These are phyloP conservation scores for Penicillium verrucosum DNA, from an alignment of 2,329 filamentous ascomycete species.

Conservation along the genomic window DNA sequence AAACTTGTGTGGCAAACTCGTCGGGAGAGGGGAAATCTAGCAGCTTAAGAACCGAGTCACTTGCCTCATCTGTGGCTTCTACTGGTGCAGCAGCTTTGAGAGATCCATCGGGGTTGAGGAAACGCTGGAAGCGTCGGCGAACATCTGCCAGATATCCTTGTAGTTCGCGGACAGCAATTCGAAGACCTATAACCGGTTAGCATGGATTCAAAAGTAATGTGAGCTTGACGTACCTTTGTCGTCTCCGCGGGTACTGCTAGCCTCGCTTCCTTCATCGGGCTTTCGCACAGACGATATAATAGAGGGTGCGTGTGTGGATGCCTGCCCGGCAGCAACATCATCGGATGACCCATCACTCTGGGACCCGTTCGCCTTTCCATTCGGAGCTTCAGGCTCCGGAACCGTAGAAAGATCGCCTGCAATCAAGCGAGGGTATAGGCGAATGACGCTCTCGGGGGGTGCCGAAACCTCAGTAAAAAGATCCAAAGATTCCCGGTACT, in stretches of 20 bases:
- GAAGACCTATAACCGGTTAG: slow-evolving; percentile 57
- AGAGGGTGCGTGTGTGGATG: slow-evolving; percentile 35
- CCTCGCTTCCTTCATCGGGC: slow-evolving; percentile 40
- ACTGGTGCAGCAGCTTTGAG: slow-evolving; percentile 36
- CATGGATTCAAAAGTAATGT: background rate
- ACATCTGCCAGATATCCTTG: slow-evolving; percentile 87
- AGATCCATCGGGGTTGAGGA: slow-evolving; percentile 57
- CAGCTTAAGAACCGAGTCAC: slow-evolving; percentile 46
- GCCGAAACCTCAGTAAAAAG: slow-evolving; percentile 88
- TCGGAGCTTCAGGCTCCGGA: slow-evolving; percentile 45
- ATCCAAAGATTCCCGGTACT: slow-evolving; percentile 81
- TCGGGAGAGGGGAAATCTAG: slow-evolving; percentile 51
- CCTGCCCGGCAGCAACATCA: slow-evolving; percentile 23
- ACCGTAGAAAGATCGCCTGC: slow-evolving; percentile 73
- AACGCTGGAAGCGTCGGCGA: slow-evolving; percentile 61
- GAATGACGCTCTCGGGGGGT: slow-evolving; percentile 82
- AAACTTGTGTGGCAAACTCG: slow-evolving; percentile 61
- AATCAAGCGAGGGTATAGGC: slow-evolving; percentile 77
- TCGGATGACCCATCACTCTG: slow-evolving; percentile 30
- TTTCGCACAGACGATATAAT: slow-evolving; percentile 39
- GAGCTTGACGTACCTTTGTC: slow-evolving; percentile 23
- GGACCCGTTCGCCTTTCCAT: slow-evolving; percentile 31
- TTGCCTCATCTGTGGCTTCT: slow-evolving; percentile 39
- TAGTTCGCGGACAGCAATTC: slow-evolving; percentile 74
- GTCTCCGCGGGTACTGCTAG: slow-evolving; percentile 37